These are phyloP conservation scores for Globomyces sp. DNA, from an alignment of 371 early-diverging fungal genomes.

Conservation along the genomic window DNA sequence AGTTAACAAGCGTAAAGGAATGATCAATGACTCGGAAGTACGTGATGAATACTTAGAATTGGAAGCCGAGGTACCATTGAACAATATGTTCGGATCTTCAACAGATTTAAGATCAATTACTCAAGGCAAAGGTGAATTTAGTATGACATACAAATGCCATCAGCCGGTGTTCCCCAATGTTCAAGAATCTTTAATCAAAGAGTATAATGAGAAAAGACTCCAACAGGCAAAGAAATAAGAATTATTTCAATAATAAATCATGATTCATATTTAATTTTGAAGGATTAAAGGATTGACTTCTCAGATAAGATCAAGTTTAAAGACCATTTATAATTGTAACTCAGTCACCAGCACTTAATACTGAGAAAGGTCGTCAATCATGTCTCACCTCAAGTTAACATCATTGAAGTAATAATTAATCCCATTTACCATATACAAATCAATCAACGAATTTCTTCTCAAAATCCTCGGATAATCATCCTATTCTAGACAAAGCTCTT, in stretches of 20 bases:
- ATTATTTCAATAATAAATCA: not conserved
- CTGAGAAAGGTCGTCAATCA: not conserved
- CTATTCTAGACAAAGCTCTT: not conserved
- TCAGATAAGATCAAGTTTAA: conserved; percentile 16
- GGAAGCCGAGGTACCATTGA: conserved; percentile 79
- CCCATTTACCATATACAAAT: no score
- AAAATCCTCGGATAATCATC: not conserved
- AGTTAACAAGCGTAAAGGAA: conserved; percentile 95
- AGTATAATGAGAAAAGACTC: conserved; percentile 62
- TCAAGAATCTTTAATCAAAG: conserved; percentile 84
- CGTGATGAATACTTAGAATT: conserved; percentile 89
- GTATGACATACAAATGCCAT: conserved; percentile 96
- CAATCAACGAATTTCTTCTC: no score
- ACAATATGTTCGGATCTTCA: conserved; percentile 98
- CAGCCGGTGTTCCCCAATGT: conserved; percentile 74
- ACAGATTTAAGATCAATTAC: conserved; percentile 92
- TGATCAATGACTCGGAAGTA: conserved; percentile 90
- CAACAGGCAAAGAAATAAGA: conserved; percentile 20
- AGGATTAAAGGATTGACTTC: not conserved
- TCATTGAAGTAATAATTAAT: not conserved
- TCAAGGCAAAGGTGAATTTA: conserved; percentile 95
- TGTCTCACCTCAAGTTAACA: not conserved
- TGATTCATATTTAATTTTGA: no score
- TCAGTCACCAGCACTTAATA: not conserved
- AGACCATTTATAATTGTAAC: no score